Evolutionary conservation across 2,329 filamentous ascomycete species (phyloP).

Genomic region (Elsinoe australis): DNA sequence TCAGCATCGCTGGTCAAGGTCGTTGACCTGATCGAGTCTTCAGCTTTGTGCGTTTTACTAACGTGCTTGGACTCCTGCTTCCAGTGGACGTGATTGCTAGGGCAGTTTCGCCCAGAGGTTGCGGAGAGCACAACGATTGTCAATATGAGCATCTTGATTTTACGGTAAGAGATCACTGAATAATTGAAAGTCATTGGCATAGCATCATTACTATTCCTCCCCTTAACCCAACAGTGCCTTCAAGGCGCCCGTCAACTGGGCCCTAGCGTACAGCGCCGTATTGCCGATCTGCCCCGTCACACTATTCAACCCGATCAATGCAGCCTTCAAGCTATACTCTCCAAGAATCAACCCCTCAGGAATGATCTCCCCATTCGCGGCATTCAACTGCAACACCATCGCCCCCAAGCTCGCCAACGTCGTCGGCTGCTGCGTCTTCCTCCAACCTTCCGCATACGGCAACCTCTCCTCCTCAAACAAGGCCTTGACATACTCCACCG

Average conservation of each 20-base stretch:
- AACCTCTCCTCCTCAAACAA: slow-evolving; percentile 30
- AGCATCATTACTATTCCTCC: neutral
- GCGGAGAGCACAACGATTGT: no score
- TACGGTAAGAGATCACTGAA: no score
- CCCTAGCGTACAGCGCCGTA: neutral
- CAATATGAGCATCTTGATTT: no score
- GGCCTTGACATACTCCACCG: slow-evolving; percentile 29
- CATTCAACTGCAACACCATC: slow-evolving; percentile 3
- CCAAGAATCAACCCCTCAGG: slow-evolving; percentile 5
- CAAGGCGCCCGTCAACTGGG: slow-evolving; percentile 4
- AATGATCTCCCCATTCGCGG: slow-evolving; percentile 1
- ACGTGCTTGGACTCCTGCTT: no score
- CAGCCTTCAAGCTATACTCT: slow-evolving; percentile 1
- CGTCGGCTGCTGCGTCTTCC: neutral
- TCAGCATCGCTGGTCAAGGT: no score
- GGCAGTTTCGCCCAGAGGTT: no score
- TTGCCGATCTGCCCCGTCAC: neutral
- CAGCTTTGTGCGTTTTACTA: no score
- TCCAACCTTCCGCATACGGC: slow-evolving; percentile 7
- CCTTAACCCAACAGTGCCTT: neutral
- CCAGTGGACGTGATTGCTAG: no score
- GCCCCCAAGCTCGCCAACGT: neutral
- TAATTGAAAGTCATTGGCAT: no score
- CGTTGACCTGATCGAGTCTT: no score
- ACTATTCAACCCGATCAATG: neutral